Evolutionary conservation across 2,329 filamentous ascomycete species (phyloP), one percentile per base, ranked within the genome.

Genomic region (Emmonsiellopsis sp.): DNA sequence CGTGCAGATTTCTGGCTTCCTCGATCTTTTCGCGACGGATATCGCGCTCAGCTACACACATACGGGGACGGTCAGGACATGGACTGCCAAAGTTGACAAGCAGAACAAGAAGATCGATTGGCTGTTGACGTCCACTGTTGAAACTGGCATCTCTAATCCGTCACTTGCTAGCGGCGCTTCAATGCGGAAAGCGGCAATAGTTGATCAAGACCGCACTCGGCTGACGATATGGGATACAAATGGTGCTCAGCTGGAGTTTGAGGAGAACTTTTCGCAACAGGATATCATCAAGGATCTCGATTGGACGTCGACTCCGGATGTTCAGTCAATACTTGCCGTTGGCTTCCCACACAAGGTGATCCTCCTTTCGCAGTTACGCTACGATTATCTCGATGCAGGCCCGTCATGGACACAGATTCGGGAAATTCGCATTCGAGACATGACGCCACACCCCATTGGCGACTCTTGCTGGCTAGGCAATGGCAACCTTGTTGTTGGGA

Each of bases 181-280:
- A 7, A 85, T 91, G 63, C 86, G 91, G 58, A 95, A 94, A 67
- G 87, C 88, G 26, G 90, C 90, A 3, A 71, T 96, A 16, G 88
- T 94, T 35, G 86, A 94, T 65, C 76, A 81, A 2, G 76, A 79
- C 11, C 82, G 85, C 57, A 89, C 85, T 0, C 82, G 84, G 41
- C 73, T 96, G 49, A 94, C 88, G 0, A 95, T 96, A 49, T 96
- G 91, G 92, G 91, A 95, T 64, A 87, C 89, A 9, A 82, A 85
- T 57, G 87, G 86, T 53, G 84, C 84, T 1, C 85, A 89, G 57
- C 77, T 95, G 5, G 91, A 96, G 67, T 90, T 88, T 63, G 80
- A 87, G 57, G 82, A 92, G 62, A 79, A 82, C 32, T 93, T 90
- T 58, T 79, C 85, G 58, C 77, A 79, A 10, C 79, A 86, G 55